These are phyloP conservation scores for Aspergillus fumigatus DNA, from an alignment of 2,329 filamentous ascomycete species.

Conservation along the genomic window DNA sequence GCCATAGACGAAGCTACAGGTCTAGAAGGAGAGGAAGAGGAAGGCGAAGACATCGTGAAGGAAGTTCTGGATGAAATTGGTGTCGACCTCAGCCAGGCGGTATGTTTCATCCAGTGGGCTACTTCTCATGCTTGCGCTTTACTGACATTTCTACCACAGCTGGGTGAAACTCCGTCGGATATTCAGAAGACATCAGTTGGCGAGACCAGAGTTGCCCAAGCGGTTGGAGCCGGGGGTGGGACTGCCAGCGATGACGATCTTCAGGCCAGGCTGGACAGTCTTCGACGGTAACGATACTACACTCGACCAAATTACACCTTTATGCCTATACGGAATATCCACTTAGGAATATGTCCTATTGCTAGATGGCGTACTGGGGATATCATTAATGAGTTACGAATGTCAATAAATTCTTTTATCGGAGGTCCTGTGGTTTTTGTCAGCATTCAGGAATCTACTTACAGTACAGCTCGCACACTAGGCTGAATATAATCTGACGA, in stretches of 20 bases:
- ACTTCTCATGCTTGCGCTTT: background rate
- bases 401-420: background rate
- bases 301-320: background rate
- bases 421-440: background rate
- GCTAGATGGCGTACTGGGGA: background rate
- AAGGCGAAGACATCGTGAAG: constrained; percentile 94
- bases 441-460: background rate
- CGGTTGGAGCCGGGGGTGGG: constrained; percentile 54
- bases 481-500: background rate
- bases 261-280: constrained; percentile 85
- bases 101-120: constrained; percentile 49
- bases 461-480: background rate
- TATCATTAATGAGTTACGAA: background rate
- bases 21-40: constrained; percentile 75
- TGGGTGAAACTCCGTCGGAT: constrained; percentile 85
- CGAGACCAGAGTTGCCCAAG: constrained; percentile 79
- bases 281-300: constrained; percentile 51
- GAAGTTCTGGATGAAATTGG: constrained; percentile 96
- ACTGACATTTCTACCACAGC: constrained; percentile 48
- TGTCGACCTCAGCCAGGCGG: constrained; percentile 82
- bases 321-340: background rate
- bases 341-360: background rate
- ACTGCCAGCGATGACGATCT: constrained; percentile 77
- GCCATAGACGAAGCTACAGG: constrained; percentile 96
- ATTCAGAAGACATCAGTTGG: constrained; percentile 68